Percentiles rank a stretch among this genome's conserved stretches.
Conservation (phyloP, 1,284 basidiomycete species). For the Phlebopus sp. region DNA sequence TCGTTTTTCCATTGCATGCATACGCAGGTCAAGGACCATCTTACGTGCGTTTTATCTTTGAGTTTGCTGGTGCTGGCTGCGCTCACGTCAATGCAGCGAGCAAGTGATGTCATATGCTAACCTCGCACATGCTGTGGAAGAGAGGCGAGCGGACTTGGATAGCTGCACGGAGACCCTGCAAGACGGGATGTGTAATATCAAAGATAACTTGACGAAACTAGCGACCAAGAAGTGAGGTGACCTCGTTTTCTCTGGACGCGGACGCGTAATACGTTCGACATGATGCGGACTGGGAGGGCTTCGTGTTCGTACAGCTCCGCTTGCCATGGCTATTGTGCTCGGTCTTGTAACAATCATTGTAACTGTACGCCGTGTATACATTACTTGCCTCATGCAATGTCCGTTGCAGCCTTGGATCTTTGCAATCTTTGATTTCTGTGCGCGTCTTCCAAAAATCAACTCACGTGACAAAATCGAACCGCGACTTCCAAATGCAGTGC, state of each 20-base stretch:
- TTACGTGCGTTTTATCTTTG: constrained; percentile 22
- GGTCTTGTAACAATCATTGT: too few relatives aligned
- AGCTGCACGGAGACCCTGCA: constrained; percentile 17
- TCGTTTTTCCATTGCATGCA: not conserved
- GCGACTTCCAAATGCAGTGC: constrained; percentile 15
- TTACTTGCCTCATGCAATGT: too few relatives aligned
- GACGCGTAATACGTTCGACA: too few relatives aligned
- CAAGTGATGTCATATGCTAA: constrained; percentile 17
- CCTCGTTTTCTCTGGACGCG: too few relatives aligned
- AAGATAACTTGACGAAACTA: constrained; percentile 22
- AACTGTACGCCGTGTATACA: too few relatives aligned
- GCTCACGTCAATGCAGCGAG: constrained; percentile 14
- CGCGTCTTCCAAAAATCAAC: constrained; percentile 28
- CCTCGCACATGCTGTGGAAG: constrained; percentile 21
- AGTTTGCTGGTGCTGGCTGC: not conserved
- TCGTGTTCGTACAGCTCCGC: too few relatives aligned
- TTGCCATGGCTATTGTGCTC: too few relatives aligned
- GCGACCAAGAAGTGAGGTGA: constrained; percentile 15
- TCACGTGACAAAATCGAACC: constrained; percentile 35
- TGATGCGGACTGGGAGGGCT: too few relatives aligned
- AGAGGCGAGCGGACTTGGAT: constrained; percentile 15
- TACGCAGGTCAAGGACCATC: constrained; percentile 27
- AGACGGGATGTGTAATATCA: constrained; percentile 14
- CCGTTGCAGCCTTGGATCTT: too few relatives aligned
- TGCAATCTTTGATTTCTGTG: too few relatives aligned